Evolutionary conservation across 1,284 basidiomycete species (phyloP), one percentile per base, ranked within the genome.

Genomic region (Fomitopsis betulina): DNA sequence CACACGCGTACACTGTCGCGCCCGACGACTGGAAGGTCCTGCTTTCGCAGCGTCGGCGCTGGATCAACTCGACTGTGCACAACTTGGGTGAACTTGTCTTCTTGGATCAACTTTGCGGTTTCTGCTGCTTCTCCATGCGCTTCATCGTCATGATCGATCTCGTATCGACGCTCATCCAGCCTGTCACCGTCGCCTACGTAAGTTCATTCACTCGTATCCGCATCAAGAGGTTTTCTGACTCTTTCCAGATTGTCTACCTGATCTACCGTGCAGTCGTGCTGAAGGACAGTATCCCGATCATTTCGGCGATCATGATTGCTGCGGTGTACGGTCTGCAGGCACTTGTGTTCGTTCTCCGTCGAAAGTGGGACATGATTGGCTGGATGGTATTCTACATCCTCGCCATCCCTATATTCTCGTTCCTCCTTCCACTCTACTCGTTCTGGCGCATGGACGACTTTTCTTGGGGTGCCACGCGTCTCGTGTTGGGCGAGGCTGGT

Each of bases 371-470:
- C 72, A 96, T 95, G 91, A 85, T 94, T 65, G 93, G 93, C 2
- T 97, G 94, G 94, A 97, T 98, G 94, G 69, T 96, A 45, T 95
- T 98, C 76, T 98, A 97, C 75, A 91, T 98, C 70, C 72, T 94
- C 21, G 95, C 94, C 54, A 94, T 96, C 63, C 94, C 94, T 3
- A 84, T 85, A 53, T 96, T 94, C 79, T 95, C 95, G 21, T 89
- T 99, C 78, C 83, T 95, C 75, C 82, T 98, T 40, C 96, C 96
- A 0, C 76, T 98, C 21, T 98, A 98, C 74, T 96, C 96, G 1
- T 98, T 98, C 87, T 99, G 96, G 96, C 87, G 83, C 65, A 98
- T 98, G 96, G 96, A 98, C 75, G 94, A 97, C 75, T 98, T 98
- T 84, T 96, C 93, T 3, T 97, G 94, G 97, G 97, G 97, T 84